Evolutionary conservation across 192 early-diverging fungal genomes (phyloP), one percentile per base, ranked within the genome.

Genomic region (Backusella macrospora): DNA sequence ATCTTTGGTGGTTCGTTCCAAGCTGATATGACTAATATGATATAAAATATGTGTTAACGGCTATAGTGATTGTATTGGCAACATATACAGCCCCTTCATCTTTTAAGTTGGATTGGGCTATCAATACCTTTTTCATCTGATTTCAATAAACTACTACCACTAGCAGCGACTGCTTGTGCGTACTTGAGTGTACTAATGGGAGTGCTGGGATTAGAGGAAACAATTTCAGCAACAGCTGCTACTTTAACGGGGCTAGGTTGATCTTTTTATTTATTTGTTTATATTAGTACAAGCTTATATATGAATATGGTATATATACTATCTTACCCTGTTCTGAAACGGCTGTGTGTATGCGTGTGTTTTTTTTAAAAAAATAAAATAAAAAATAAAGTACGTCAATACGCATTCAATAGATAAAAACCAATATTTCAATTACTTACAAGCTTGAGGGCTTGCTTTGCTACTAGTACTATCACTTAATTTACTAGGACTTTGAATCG

Each of bases 1-100:
- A 80, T 75, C 66, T 80, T 80, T 23, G 78, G 78, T 42, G 78
- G 78, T 43, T 80, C 78, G 37, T 23, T 55, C 78, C 78, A 80
- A 7, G 78, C 74, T 7, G 67, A 68, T 7, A 43, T 26, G 26
- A 5, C 52, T 59, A 59, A 12, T 59, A 26, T 34, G 29, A 34
- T 34, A 34, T 34, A 2, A 34, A 34, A 34, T 34, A 34, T 34
- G 29, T 34, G 29, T 34, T 34, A 34, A 34, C 1, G 29, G 5
- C 16, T 15, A 16, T 49, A 4, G 47, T 48, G 29, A 34, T 34
- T 34, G 29, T n/a, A 34, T 34, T 34, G 29, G 29, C 29, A 1
- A 34, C 29, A 34, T 34, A 34, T 34, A 2, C 0, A 34, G 29
- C 2, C 29, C 29, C 2, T 34, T 34, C 29, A 34, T 34, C 29